Evolutionary conservation across 495 filamentous ascomycete species (phyloP).

Genomic region (Hypoxylon lenormandii): DNA sequence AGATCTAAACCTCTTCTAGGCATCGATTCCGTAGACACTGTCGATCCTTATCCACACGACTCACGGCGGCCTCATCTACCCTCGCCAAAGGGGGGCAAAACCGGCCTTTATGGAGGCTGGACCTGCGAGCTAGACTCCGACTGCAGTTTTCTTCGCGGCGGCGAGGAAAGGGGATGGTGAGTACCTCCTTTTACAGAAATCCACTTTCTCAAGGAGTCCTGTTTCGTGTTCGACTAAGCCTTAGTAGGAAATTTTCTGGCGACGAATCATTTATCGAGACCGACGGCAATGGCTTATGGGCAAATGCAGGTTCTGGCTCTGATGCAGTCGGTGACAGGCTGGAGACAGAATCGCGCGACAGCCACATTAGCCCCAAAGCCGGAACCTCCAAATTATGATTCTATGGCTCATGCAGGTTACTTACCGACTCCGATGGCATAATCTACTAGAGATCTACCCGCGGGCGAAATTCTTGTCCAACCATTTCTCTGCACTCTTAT

Average conservation of each 20-base stretch:
- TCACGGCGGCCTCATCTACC: constrained; percentile 57
- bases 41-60: constrained; percentile 48
- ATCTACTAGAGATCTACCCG: constrained; percentile 10
- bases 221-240: constrained; percentile 40
- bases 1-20: constrained; percentile 29
- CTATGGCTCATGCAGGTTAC: not conserved
- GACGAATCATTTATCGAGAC: constrained; percentile 74
- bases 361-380: constrained; percentile 16
- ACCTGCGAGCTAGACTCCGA: constrained; percentile 81
- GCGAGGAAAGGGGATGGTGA: constrained; percentile 91
- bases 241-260: constrained; percentile 75
- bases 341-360: constrained; percentile 6
- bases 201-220: constrained; percentile 33
- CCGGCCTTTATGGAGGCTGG: constrained; percentile 85
- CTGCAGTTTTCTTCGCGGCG: constrained; percentile 79
- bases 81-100: constrained; percentile 69
- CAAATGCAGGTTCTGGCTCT: constrained; percentile 15
- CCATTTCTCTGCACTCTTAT: not conserved
- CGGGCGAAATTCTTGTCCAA: constrained; percentile 3
- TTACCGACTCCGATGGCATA: not conserved
- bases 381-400: constrained; percentile 42
- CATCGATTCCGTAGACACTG: constrained; percentile 49
- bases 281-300: constrained; percentile 29
- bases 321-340: constrained; percentile 8
- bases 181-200: constrained; percentile 51